Percentiles rank a stretch among this genome's conserved stretches.
These are phyloP conservation scores for Thraustochytrium sp. DNA, from an alignment of 352 stramenopile species.

Conservation along the genomic window DNA sequence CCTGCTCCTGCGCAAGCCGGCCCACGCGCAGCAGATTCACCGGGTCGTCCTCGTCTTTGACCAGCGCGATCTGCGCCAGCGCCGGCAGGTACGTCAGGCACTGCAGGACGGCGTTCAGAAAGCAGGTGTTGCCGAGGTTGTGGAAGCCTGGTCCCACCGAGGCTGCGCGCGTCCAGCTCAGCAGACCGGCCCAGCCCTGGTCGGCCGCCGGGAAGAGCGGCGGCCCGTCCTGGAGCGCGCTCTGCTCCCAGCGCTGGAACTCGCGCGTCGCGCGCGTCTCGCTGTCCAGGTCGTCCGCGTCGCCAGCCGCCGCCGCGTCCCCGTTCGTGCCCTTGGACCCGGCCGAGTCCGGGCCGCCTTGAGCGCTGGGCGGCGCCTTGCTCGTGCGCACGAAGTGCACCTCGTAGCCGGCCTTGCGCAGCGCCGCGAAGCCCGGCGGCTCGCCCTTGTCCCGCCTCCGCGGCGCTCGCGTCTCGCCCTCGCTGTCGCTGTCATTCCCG, in stretches of 20 bases:
- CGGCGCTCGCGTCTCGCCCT: too few species aligned
- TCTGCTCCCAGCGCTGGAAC: neutral
- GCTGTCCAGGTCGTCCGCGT: neutral
- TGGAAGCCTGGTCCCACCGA: conserved; percentile 51
- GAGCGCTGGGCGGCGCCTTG: neutral
- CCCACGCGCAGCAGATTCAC: neutral
- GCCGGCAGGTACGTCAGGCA: conserved; percentile 60
- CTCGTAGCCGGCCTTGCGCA: neutral
- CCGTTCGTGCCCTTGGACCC: neutral
- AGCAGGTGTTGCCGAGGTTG: conserved; percentile 69
- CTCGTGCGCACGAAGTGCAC: neutral
- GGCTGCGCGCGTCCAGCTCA: neutral
- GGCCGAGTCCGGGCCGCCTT: too few species aligned
- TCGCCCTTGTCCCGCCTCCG: too few species aligned
- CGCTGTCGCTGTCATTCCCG: too few species aligned
- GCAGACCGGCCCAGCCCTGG: neutral
- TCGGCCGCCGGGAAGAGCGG: neutral
- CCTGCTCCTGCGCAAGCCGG: conserved; percentile 40
- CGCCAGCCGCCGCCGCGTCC: neutral
- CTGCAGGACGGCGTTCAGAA: conserved; percentile 65
- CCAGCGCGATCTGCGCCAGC: conserved; percentile 57
- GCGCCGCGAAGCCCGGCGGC: neutral
- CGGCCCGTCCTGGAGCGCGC: neutral
- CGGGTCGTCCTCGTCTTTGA: neutral
- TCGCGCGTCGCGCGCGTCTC: neutral